These are phyloP conservation scores for Hypoxylon rickii DNA, from an alignment of 495 filamentous ascomycete genomes.

Conservation along the genomic window DNA sequence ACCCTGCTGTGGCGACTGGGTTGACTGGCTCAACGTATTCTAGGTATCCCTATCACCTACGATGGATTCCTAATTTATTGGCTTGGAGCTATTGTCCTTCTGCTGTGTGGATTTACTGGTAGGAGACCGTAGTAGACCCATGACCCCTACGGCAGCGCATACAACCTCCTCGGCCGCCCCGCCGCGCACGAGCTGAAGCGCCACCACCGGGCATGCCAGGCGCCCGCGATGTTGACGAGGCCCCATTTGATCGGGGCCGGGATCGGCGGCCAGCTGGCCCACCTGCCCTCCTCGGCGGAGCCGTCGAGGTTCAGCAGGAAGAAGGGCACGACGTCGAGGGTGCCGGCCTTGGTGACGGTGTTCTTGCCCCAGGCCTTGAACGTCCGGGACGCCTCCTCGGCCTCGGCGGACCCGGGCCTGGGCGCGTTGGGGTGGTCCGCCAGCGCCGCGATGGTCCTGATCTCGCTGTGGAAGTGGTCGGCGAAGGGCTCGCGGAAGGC, in stretches of 20 bases:
- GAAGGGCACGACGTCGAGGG: conserved; percentile 57
- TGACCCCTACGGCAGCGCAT: conserved; percentile 34
- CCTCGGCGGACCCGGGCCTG: conserved; percentile 47
- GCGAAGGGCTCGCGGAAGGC: conserved; percentile 54
- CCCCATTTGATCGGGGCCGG: conserved; percentile 53
- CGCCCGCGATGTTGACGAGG: conserved; percentile 50
- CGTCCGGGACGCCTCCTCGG: conserved; percentile 35
- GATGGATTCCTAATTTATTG: too few relatives aligned
- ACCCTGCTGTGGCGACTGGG: too few relatives aligned
- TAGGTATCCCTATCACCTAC: too few relatives aligned
- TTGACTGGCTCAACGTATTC: too few relatives aligned
- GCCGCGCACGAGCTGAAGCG: conserved; percentile 56
- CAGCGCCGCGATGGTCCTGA: conserved; percentile 54
- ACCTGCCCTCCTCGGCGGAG: conserved; percentile 57
- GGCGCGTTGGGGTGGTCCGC: conserved; percentile 53
- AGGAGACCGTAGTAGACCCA: too few relatives aligned
- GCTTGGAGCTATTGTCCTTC: too few relatives aligned
- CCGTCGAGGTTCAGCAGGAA: conserved; percentile 62
- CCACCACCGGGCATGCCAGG: conserved; percentile 54
- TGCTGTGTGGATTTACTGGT: too few relatives aligned
- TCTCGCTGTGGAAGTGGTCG: conserved; percentile 59
- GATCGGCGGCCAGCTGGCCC: conserved; percentile 57
- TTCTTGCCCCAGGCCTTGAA: conserved; percentile 54
- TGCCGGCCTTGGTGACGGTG: conserved; percentile 55
- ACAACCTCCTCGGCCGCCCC: conserved; percentile 48